Conservation (phyloP, 148 eudicot genomes). For the Camellia japonica region DNA sequence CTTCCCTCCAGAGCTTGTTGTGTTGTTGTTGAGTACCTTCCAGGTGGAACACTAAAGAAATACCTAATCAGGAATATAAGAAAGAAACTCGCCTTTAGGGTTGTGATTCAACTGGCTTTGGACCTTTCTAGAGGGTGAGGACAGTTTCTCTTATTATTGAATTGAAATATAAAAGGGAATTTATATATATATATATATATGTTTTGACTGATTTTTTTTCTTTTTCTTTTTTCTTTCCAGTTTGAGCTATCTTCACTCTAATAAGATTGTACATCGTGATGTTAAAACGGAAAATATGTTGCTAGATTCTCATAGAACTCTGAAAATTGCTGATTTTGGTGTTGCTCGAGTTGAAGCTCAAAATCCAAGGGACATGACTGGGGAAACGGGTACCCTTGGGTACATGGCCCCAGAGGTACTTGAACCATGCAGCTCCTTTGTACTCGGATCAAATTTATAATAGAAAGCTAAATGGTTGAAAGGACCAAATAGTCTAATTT, state of each 20-base stretch:
- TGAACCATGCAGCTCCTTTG: neutral
- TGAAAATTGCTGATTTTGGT: conserved; percentile 94
- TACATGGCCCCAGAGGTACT: conserved; percentile 97
- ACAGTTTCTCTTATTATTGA: neutral
- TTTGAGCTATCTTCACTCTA: conserved; percentile 77
- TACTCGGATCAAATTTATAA: neutral
- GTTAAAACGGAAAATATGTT: conserved; percentile 92
- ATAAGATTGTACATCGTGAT: conserved; percentile 91
- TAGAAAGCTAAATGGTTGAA: neutral
- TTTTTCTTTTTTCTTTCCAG: conserved; percentile 29
- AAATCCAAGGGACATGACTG: conserved; percentile 93
- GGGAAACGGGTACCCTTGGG: conserved; percentile 89
- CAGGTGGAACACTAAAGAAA: conserved; percentile 75
- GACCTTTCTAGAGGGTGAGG: conserved; percentile 88
- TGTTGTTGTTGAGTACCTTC: conserved; percentile 82
- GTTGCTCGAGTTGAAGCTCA: conserved; percentile 98
- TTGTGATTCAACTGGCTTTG: conserved; percentile 78
- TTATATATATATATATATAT: neutral
- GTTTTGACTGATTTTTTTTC: neutral
- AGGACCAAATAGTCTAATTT: neutral
- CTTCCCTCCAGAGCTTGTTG: conserved; percentile 74
- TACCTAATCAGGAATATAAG: conserved; percentile 50
- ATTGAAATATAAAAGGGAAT: neutral
- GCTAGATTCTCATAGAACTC: conserved; percentile 44
- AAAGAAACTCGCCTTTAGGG: conserved; percentile 64